phyloP scores from a whole-genome alignment of 2,329 filamentous ascomycete genomes.

The Fusarium compactum region DNA sequence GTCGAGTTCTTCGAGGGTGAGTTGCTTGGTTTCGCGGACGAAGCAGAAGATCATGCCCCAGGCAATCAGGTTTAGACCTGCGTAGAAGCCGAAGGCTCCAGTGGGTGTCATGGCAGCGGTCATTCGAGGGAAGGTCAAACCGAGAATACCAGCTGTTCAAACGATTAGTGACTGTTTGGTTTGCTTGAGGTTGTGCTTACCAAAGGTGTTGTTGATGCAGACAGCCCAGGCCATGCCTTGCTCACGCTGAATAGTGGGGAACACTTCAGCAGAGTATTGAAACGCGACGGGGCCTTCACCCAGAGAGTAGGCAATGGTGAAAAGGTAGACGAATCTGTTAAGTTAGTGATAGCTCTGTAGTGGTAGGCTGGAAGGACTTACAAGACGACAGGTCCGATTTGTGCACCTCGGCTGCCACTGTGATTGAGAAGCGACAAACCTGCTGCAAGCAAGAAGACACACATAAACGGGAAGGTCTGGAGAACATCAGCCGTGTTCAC shows the following conservation, averaged over 20 bases:
- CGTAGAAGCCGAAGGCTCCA: constrained; percentile 58
- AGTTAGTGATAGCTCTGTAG: rapidly evolving
- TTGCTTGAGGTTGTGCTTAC: not conserved
- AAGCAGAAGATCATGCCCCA: constrained; percentile 62
- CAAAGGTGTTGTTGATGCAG: constrained; percentile 52
- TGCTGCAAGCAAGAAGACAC: constrained; percentile 50
- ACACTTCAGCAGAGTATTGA: constrained; percentile 55
- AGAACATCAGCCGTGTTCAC: rapidly evolving
- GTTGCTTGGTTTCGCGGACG: constrained; percentile 64
- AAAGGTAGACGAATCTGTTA: constrained; percentile 52
- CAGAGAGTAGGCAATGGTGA: constrained; percentile 53
- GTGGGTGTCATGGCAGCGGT: constrained; percentile 49
- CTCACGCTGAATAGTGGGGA: constrained; percentile 54
- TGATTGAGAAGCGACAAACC: constrained; percentile 50
- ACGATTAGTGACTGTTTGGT: not conserved
- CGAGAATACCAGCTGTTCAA: constrained; percentile 43
- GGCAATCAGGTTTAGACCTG: constrained; percentile 60
- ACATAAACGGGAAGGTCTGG: constrained; percentile 53
- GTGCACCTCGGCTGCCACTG: constrained; percentile 30
- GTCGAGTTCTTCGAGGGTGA: constrained; percentile 64
- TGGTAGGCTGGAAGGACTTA: not conserved
- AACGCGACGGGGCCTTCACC: constrained; percentile 55
- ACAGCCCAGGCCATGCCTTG: constrained; percentile 56
- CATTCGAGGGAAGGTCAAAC: constrained; percentile 52
- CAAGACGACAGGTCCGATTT: constrained; percentile 49